These are phyloP conservation scores for Plasmodium blacklocki DNA, from an alignment of 169 alveolate species.

Conservation along the genomic window DNA sequence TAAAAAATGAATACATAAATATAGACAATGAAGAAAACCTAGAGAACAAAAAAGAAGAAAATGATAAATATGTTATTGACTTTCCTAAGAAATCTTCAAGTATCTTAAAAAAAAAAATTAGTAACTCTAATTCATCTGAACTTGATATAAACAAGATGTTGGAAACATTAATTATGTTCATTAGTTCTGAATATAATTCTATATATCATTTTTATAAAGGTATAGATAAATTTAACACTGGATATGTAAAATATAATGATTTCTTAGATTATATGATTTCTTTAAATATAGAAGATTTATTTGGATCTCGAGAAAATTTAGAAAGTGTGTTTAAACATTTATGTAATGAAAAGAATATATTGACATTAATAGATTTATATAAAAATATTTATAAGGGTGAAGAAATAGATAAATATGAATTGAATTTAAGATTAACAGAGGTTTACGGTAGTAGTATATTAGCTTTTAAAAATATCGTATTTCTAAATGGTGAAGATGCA, in stretches of 20 bases:
- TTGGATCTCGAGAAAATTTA: slow-evolving; percentile 50
- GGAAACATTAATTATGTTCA: slow-evolving; percentile 23
- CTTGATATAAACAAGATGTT: slow-evolving; percentile 24
- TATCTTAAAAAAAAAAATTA: slow-evolving; percentile 59
- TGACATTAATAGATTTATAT: slow-evolving; percentile 57
- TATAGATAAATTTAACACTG: slow-evolving; percentile 72
- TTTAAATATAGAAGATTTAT: slow-evolving; percentile 39
- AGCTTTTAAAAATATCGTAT: slow-evolving; percentile 51
- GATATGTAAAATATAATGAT: slow-evolving; percentile 67
- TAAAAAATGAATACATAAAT: no score
- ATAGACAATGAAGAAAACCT: background rate
- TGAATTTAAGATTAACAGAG: slow-evolving; percentile 53
- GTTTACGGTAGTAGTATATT: slow-evolving; percentile 38
- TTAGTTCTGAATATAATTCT: slow-evolving; percentile 53
- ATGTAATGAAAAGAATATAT: slow-evolving; percentile 48
- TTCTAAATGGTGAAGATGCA: slow-evolving; percentile 8
- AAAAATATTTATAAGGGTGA: slow-evolving; percentile 39
- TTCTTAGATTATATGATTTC: slow-evolving; percentile 28
- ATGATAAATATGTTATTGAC: background rate
- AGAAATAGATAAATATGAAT: slow-evolving; percentile 42
- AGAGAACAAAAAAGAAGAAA: slow-evolving; percentile 2
- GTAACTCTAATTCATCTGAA: slow-evolving; percentile 23
- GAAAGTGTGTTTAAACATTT: slow-evolving; percentile 46
- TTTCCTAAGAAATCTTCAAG: slow-evolving; percentile 47
- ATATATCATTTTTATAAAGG: slow-evolving; percentile 73